A percentile compares a stretch with the other conserved stretches of the same genome.
Evolutionary conservation across 257 asterid genomes (phyloP).

Genomic region (Penstemon newberryi): DNA sequence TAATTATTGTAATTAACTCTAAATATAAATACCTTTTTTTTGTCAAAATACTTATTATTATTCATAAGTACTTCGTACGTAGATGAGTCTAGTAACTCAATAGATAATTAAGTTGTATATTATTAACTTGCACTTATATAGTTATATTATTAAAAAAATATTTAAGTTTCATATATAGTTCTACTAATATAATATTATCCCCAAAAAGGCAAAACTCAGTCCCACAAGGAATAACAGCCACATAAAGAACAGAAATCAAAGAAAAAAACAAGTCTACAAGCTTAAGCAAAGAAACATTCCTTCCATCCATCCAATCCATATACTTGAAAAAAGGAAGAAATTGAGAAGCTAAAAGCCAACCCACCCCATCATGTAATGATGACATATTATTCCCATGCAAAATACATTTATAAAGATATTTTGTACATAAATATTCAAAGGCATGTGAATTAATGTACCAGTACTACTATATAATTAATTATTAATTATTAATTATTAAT

Average conservation of each 20-base stretch:
- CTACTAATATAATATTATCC: constrained; percentile 1
- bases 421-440: neutral
- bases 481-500: too few species aligned
- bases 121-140: too few species aligned
- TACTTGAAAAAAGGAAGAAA: constrained; percentile 20
- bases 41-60: too few species aligned
- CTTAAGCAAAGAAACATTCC: constrained; percentile 47
- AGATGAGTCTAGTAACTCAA: too few species aligned
- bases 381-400: constrained; percentile 37
- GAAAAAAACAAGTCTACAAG: constrained; percentile 27
- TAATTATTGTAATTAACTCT: too few species aligned
- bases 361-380: constrained; percentile 37
- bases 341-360: constrained; percentile 30
- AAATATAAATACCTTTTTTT: too few species aligned
- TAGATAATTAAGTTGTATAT: too few species aligned
- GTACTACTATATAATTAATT: too few species aligned
- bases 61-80: too few species aligned
- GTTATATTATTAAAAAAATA: neutral
- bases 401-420: constrained; percentile 17
- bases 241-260: constrained; percentile 18
- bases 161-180: neutral
- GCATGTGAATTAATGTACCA: too few species aligned
- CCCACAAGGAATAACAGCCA: constrained; percentile 30
- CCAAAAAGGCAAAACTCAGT: constrained; percentile 27
- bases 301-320: constrained; percentile 17